Percentiles rank a stretch among this genome's conserved stretches.
Evolutionary conservation across 805 yeast species (phyloP).

Genomic region (Lachancea lanzarotensis): DNA sequence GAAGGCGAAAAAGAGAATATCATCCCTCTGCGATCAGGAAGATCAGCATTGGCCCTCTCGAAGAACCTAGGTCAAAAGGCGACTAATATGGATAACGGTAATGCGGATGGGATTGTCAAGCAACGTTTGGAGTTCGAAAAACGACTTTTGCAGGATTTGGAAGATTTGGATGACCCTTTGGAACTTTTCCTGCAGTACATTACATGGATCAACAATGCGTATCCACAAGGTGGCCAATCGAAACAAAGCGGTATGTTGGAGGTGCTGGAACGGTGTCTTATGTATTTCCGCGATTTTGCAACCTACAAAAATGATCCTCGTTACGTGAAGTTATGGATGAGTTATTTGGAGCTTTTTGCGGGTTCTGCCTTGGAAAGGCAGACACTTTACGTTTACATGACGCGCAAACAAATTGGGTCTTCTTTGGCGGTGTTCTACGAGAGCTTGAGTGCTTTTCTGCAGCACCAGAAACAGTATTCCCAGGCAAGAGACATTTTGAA

Average conservation of each 20-base stretch:
- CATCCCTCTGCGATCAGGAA: conserved; percentile 57
- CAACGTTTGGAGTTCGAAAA: conserved; percentile 42
- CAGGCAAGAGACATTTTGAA: conserved; percentile 17
- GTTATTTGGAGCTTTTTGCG: conserved; percentile 45
- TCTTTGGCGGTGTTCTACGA: conserved; percentile 69
- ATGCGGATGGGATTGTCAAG: conserved; percentile 23
- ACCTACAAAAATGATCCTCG: conserved; percentile 80
- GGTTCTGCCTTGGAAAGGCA: conserved; percentile 51
- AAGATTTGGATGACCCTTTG: conserved; percentile 76
- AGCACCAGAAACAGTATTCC: conserved; percentile 10
- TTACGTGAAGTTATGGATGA: conserved; percentile 74
- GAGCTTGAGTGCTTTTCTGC: conserved; percentile 52
- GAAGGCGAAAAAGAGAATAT: conserved; percentile 75
- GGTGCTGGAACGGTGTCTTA: conserved; percentile 65
- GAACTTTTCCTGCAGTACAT: conserved; percentile 70
- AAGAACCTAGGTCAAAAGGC: conserved; percentile 32
- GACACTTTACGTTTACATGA: conserved; percentile 64
- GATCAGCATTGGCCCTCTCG: conserved; percentile 56
- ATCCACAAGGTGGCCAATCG: conserved; percentile 55
- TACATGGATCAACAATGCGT: conserved; percentile 59
- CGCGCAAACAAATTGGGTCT: conserved; percentile 63
- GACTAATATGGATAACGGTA: conserved; percentile 7
- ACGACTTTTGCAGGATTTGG: conserved; percentile 39
- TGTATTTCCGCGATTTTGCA: conserved; percentile 53
- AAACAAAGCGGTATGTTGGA: conserved; percentile 59